phyloP scores from a whole-genome alignment of 2,329 filamentous ascomycete genomes.

The Thielaviopsis populi region DNA sequence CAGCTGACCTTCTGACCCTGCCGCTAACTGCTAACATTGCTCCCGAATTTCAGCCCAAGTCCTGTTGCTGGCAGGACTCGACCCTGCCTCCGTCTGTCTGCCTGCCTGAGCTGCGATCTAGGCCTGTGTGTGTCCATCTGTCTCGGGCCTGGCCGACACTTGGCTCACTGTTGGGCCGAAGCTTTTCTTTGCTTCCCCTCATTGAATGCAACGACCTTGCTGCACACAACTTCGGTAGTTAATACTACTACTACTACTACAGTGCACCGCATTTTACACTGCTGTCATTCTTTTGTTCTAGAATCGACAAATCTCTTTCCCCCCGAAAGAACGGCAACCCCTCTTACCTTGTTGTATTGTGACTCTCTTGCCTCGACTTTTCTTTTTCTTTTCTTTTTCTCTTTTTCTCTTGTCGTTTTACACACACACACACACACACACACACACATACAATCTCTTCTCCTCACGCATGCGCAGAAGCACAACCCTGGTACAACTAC shows the following conservation, averaged over 20 bases:
- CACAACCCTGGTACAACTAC: background rate
- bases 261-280: background rate
- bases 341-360: background rate
- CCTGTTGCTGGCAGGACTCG: background rate
- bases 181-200: constrained; percentile 1
- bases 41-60: constrained; percentile 4
- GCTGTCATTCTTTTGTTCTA: background rate
- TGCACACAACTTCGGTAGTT: background rate
- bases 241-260: constrained; percentile 1
- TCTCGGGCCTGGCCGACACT: background rate
- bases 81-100: background rate
- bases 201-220: background rate
- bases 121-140: background rate
- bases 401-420: too few species aligned
- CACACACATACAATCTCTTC: background rate
- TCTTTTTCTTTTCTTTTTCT: background rate
- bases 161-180: background rate
- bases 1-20: too few species aligned
- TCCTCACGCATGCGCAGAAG: background rate
- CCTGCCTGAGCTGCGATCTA: background rate
- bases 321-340: background rate
- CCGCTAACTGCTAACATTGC: background rate
- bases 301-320: background rate
- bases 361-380: background rate
- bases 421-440: background rate